Percentiles rank a stretch among this genome's conserved stretches.
These are phyloP conservation scores for Nothophytophthora sp. DNA, from an alignment of 352 stramenopile genomes.

Conservation along the genomic window DNA sequence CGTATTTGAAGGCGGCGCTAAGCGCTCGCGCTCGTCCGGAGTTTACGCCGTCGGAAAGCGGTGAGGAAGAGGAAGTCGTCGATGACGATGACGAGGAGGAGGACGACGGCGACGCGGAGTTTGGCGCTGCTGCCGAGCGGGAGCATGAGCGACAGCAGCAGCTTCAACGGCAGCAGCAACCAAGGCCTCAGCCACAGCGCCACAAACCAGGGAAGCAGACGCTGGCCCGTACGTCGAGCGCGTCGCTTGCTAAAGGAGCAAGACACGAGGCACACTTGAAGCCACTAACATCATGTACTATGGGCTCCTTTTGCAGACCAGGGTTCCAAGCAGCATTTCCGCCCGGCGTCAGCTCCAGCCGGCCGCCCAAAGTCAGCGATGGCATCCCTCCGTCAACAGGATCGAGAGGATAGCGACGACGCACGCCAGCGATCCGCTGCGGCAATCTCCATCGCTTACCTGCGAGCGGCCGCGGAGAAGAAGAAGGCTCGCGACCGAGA, in stretches of 20 bases:
- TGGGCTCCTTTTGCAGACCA: background rate
- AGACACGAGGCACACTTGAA: too few relatives aligned
- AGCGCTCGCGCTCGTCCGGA: constrained; percentile 10
- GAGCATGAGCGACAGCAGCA: constrained; percentile 15
- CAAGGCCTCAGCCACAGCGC: background rate
- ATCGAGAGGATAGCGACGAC: constrained; percentile 1
- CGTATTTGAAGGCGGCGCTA: constrained; percentile 6
- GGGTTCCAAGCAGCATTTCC: constrained; percentile 24
- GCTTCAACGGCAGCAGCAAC: constrained; percentile 8
- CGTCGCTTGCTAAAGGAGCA: too few relatives aligned
- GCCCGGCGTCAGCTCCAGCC: constrained; percentile 60
- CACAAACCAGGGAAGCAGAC: constrained; percentile 14
- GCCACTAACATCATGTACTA: too few relatives aligned
- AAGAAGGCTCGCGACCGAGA: constrained; percentile 67
- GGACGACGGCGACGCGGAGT: constrained; percentile 29
- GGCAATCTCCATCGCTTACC: constrained; percentile 58
- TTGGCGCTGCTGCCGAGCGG: constrained; percentile 35
- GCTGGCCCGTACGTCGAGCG: constrained; percentile 4
- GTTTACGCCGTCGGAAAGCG: constrained; percentile 14
- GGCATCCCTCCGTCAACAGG: constrained; percentile 2
- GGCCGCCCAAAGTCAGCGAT: constrained; percentile 27
- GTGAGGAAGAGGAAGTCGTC: constrained; percentile 31
- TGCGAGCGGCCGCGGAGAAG: constrained; percentile 59
- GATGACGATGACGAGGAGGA: constrained; percentile 40
- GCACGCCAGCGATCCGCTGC: constrained; percentile 17